phyloP scores from a whole-genome alignment of 176 grass and related monocot species.

The Elaeis guineensis region DNA sequence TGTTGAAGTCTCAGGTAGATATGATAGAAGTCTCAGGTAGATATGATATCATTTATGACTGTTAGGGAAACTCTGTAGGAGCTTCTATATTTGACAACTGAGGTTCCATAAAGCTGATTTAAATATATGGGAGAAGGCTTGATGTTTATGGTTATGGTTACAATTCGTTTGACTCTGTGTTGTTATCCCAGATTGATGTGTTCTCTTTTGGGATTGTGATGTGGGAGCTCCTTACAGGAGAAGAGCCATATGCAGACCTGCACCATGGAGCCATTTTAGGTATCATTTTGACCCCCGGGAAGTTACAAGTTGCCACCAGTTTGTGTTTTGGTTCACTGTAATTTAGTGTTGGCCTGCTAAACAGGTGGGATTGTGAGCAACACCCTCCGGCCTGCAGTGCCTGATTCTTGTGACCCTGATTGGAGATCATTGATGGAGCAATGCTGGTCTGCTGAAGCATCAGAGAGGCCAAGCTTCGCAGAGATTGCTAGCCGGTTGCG shows the following conservation, averaged over 20 bases:
- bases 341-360: background rate
- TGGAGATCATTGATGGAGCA: conserved; percentile 97
- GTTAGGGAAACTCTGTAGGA: no score
- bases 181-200: conserved; percentile 61
- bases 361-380: conserved; percentile 88
- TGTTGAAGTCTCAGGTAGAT: no score
- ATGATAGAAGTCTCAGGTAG: no score
- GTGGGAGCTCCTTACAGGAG: conserved; percentile 94
- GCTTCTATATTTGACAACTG: no score
- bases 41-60: no score
- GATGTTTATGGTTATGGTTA: no score
- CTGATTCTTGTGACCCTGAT: conserved; percentile 68
- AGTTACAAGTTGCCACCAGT: no score
- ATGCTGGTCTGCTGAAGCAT: conserved; percentile 88
- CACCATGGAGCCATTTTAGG: conserved; percentile 98
- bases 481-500: conserved; percentile 63
- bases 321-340: no score
- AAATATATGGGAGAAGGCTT: no score
- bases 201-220: conserved; percentile 98
- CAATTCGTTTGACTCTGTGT: background rate
- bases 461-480: conserved; percentile 62
- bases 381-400: conserved; percentile 66
- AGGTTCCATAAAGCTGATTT: no score
- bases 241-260: conserved; percentile 86
- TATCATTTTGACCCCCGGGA: conserved; percentile 6